phyloP scores from a whole-genome alignment of 2,329 filamentous ascomycete species.

The Trichothecium sympodiale region DNA sequence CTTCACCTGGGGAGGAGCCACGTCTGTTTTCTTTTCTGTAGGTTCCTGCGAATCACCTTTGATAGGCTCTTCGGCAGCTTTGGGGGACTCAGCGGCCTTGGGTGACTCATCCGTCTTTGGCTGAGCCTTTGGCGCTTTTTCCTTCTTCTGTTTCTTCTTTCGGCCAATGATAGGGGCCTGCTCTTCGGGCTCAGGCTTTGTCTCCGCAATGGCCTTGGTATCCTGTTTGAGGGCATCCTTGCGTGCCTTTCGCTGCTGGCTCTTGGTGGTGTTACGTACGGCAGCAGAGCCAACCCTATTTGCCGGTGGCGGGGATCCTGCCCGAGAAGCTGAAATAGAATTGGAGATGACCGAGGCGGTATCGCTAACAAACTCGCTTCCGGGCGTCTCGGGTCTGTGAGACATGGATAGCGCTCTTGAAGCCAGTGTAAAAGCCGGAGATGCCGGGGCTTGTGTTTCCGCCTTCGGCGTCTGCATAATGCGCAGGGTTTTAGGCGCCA shows the following conservation, averaged over 20 bases:
- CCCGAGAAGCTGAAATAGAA: slow-evolving; percentile 55
- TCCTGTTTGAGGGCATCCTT: slow-evolving; percentile 58
- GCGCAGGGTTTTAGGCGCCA: slow-evolving; percentile 55
- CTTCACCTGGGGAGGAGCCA: background rate
- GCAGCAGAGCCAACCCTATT: slow-evolving; percentile 56
- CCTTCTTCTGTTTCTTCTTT: slow-evolving; percentile 80
- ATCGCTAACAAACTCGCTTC: slow-evolving; percentile 66
- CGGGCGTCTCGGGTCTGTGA: slow-evolving; percentile 58
- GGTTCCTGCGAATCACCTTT: slow-evolving; percentile 4
- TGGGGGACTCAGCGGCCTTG: too few relatives aligned
- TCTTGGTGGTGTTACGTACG: slow-evolving; percentile 62
- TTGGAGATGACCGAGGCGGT: slow-evolving; percentile 64
- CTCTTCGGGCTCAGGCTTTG: slow-evolving; percentile 42
- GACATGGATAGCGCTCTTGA: slow-evolving; percentile 18
- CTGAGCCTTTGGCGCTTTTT: slow-evolving; percentile 30
- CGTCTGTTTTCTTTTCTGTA: slow-evolving; percentile 3
- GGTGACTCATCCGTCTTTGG: background rate
- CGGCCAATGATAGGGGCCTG: slow-evolving; percentile 65
- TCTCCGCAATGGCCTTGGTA: slow-evolving; percentile 39
- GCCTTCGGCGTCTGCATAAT: slow-evolving; percentile 56
- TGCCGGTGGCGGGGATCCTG: slow-evolving; percentile 57
- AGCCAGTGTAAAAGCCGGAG: slow-evolving; percentile 15
- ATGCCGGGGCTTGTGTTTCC: slow-evolving; percentile 36
- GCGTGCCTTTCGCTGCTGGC: slow-evolving; percentile 65
- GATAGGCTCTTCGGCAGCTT: slow-evolving; percentile 8